Evolutionary conservation across 75 land plant species (phyloP).

Genomic region (Sequoiadendron giganteum): DNA sequence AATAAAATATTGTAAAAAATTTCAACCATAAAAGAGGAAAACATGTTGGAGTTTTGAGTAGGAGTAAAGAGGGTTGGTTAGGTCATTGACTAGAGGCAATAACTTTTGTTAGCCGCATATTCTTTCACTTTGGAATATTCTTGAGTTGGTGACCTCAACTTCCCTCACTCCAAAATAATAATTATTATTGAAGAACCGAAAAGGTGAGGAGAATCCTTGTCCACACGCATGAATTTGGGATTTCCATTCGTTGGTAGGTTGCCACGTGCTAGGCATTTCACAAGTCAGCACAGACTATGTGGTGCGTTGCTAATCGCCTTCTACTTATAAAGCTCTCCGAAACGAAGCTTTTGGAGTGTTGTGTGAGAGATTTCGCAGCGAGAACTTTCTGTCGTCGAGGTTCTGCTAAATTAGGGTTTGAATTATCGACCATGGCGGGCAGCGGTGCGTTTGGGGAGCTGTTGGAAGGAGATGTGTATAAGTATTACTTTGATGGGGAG

Average conservation of each 20-base stretch:
- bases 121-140: neutral
- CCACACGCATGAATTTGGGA: neutral
- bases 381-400: neutral
- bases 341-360: neutral
- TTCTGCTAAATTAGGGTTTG: neutral
- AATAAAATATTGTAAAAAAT: too few relatives aligned
- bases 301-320: neutral
- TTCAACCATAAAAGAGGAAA: too few relatives aligned
- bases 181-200: neutral
- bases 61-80: neutral
- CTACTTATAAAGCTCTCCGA: neutral
- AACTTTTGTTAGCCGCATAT: neutral
- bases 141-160: neutral
- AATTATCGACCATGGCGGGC: constrained; percentile 56
- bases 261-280: neutral
- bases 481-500: constrained; percentile 90
- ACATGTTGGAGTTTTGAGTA: too few relatives aligned
- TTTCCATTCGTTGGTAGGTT: neutral
- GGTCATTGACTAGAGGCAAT: neutral
- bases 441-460: constrained; percentile 75
- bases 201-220: neutral
- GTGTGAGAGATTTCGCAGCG: neutral
- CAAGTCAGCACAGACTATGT: neutral
- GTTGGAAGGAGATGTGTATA: constrained; percentile 79
- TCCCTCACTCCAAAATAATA: neutral